Evolutionary conservation across 495 filamentous ascomycete species (phyloP).

Genomic region (Corynascus novoguineensis): DNA sequence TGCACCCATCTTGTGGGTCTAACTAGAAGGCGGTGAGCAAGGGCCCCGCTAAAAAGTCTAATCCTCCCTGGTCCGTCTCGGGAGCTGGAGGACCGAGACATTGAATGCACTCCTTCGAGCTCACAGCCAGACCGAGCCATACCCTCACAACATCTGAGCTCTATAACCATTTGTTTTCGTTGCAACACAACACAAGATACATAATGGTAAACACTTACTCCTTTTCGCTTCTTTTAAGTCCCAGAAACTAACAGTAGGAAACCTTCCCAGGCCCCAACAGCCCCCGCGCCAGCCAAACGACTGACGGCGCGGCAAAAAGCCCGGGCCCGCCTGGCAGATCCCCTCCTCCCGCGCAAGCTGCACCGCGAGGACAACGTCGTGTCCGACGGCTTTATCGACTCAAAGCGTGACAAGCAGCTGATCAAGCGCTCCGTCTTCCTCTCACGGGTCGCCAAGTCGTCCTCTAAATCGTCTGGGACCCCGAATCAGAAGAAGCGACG

Average conservation of each 20-base stretch:
- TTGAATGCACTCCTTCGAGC: no score
- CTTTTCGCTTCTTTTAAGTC: neutral
- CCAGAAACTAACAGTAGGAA: neutral
- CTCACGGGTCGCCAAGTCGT: slow-evolving; percentile 61
- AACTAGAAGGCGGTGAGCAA: slow-evolving; percentile 22
- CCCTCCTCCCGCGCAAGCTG: slow-evolving; percentile 35
- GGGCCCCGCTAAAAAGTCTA: slow-evolving; percentile 32
- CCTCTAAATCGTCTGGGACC: slow-evolving; percentile 1
- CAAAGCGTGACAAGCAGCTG: slow-evolving; percentile 70
- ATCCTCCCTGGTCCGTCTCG: no score
- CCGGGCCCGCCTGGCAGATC: slow-evolving; percentile 29
- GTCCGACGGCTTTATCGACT: slow-evolving; percentile 49
- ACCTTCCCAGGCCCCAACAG: slow-evolving; percentile 27
- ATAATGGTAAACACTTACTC: neutral
- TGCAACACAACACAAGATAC: no score
- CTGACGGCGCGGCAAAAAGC: slow-evolving; percentile 30
- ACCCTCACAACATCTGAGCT: no score
- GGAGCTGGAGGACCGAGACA: no score
- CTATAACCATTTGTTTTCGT: no score
- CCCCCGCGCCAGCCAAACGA: slow-evolving; percentile 24
- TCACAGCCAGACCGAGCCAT: no score
- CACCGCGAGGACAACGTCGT: slow-evolving; percentile 37
- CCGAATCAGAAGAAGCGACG: slow-evolving; percentile 47
- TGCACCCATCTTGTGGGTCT: neutral
- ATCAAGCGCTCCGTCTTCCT: slow-evolving; percentile 74